Evolutionary conservation across 257 asterid species (phyloP), one percentile per base, ranked within the genome.

Genomic region (Penstemon newberryi): DNA sequence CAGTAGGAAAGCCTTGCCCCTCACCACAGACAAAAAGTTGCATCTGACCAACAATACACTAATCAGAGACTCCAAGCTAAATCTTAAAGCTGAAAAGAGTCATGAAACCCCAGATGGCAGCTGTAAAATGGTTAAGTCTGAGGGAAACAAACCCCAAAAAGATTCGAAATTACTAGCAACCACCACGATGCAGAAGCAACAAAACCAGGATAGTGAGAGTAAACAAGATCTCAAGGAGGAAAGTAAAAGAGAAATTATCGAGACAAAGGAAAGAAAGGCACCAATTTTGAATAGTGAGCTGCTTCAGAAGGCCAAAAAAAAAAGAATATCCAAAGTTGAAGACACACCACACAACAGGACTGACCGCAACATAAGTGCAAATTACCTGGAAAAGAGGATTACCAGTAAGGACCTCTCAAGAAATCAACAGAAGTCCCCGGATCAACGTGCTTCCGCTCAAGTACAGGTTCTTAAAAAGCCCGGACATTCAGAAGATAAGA

Each of bases 251-350:
- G 76, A 72, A 56, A 60, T 50, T 71, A 58, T 49, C 11, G 75
- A 67, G 67, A 67, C 44, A 49, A 46, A 44, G 12, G 74, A 71
- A 59, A 73, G 76, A 13, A 60, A 77, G 55, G 56, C 7, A 58
- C 56, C 4, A 40, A 63, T 40, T 63, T 56, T 44, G 69, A 76
- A 62, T 54, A 37, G 59, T 40, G 70, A 73, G 64, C 62, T 33
- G 56, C 86, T 69, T 65, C 77, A 63, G 41, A 82, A 74, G 74
- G 77, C 59, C 38, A 67, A 64, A 62, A 85, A 68, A 47, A 70
- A 58, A 36, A 65, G 57, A 51, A 56, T 60, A 40, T 58, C 60
- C 71, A 65, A 80, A 70, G 80, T 47, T 7, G 75, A 74, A 63
- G 52, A 74, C n/a, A 64, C 70, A 75, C 52, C 73, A 75, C 75